These are phyloP conservation scores for Rostrohypoxylon terebratum DNA, from an alignment of 495 filamentous ascomycete species.

Conservation along the genomic window DNA sequence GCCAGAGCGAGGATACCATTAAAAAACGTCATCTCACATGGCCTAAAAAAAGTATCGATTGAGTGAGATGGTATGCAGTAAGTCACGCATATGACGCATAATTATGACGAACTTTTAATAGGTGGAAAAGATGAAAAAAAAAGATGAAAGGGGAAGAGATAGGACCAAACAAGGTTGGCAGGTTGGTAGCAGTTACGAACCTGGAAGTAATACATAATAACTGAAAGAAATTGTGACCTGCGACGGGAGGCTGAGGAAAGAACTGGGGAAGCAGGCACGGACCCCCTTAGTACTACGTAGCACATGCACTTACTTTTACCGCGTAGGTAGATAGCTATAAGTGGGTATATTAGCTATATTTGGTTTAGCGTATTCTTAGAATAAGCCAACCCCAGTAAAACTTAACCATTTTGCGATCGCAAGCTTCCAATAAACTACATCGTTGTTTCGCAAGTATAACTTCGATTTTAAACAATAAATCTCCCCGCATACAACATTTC, in stretches of 20 bases:
- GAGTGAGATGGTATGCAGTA: too few relatives aligned
- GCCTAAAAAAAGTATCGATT: too few relatives aligned
- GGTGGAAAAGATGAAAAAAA: background rate
- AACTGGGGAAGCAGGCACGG: conserved; percentile 20
- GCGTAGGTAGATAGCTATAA: conserved; percentile 12
- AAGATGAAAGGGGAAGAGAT: too few relatives aligned
- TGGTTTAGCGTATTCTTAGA: conserved; percentile 13
- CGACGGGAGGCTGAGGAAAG: conserved; percentile 27
- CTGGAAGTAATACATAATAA: background rate
- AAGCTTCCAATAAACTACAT: conserved; percentile 41
- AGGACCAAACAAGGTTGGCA: too few relatives aligned
- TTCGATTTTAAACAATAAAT: conserved; percentile 15
- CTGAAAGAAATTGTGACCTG: conserved; percentile 2
- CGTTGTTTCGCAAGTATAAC: conserved; percentile 38
- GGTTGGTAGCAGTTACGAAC: too few relatives aligned
- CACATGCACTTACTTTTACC: conserved; percentile 8
- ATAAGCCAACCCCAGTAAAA: conserved; percentile 41
- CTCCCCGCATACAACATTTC: conserved; percentile 11
- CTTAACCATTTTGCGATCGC: conserved; percentile 41
- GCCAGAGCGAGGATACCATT: too few relatives aligned
- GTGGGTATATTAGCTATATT: conserved; percentile 4
- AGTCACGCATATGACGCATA: too few relatives aligned
- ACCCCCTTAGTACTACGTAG: conserved; percentile 25
- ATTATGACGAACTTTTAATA: background rate
- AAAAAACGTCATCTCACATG: too few relatives aligned